phyloP scores from a whole-genome alignment of 768 basidiomycete genomes.

The Boletus huronensis region DNA sequence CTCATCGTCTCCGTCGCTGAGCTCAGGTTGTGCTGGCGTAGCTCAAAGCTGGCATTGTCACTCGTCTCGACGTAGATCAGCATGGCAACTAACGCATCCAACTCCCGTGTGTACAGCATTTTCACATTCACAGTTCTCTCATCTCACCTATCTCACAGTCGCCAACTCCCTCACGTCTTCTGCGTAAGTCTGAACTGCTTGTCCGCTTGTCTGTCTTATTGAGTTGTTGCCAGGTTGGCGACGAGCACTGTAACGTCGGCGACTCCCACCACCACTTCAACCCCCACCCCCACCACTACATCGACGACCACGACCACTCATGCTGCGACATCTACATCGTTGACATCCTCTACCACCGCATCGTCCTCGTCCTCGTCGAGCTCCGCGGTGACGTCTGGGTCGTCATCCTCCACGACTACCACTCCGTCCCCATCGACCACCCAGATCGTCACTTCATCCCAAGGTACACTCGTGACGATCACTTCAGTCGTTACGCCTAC shows the following conservation, averaged over 20 bases:
- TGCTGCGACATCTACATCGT: background rate
- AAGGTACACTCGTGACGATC: slow-evolving; percentile 1
- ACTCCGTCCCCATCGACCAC: background rate
- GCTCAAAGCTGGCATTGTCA: slow-evolving; percentile 1
- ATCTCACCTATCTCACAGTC: background rate
- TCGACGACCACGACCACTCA: slow-evolving; percentile 2
- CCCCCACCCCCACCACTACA: background rate
- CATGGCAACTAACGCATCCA: background rate
- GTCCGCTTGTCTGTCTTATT: background rate
- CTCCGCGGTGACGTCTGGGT: background rate
- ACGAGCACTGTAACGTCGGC: background rate
- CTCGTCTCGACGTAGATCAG: slow-evolving; percentile 1
- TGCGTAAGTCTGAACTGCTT: slow-evolving; percentile 6
- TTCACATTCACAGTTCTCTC: background rate
- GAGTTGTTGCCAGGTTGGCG: background rate
- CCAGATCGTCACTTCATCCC: slow-evolving; percentile 9
- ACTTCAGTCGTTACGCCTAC: slow-evolving; percentile 4
- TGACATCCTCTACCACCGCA: background rate
- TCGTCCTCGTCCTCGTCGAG: background rate
- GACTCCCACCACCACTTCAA: background rate
- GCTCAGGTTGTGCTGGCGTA: background rate
- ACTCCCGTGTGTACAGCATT: slow-evolving; percentile 6
- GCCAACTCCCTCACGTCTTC: accelerated
- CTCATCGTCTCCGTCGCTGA: background rate
- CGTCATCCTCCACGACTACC: slow-evolving; percentile 5